Evolutionary conservation across 2,329 filamentous ascomycete species (phyloP), one percentile per base, ranked within the genome.

Genomic region (Fusarium begoniae): DNA sequence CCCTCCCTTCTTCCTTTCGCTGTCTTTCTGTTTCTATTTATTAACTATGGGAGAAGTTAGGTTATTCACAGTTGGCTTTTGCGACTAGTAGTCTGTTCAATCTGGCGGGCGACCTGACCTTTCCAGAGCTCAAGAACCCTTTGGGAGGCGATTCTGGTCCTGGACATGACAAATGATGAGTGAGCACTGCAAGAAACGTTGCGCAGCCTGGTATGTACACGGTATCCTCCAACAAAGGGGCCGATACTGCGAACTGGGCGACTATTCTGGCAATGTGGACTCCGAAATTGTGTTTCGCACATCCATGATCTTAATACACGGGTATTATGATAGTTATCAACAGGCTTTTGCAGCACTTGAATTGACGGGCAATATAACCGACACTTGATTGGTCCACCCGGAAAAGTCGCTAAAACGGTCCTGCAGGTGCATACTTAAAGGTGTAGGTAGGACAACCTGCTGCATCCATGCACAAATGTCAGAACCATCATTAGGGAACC

Each of bases 211-310:
- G 41, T 22, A 53, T 60, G 53, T 45, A 59, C 58, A 62, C 63
- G 37, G 72, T 68, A 69, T 73, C 67, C 64, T 74, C 69, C 45
- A 75, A 70, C 73, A 73, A 71, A 66, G 68, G 66, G 73, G 57
- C 73, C 76, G 66, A 73, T 53, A 71, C 53, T 64, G 66, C 69
- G 72, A 64, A 75, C 56, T 69, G 74, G 66, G 67, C 56, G 66
- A 68, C 64, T 70, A 62, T 72, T 69, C 56, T 73, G 72, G 54
- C 62, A 70, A 70, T 72, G 68, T 72, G 75, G 74, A 53, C 71
- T 78, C 72, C 77, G 77, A 78, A 74, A 78, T 78, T 78, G 70
- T 78, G 75, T 77, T 75, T 78, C 66, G 74, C 75, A 70, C 74
- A 77, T 70, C 77, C 76, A 77, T 77, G 77, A 26, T 70, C 75